Conservation (phyloP, 2,329 filamentous ascomycete species). For the Dactylellina haptotyla region DNA sequence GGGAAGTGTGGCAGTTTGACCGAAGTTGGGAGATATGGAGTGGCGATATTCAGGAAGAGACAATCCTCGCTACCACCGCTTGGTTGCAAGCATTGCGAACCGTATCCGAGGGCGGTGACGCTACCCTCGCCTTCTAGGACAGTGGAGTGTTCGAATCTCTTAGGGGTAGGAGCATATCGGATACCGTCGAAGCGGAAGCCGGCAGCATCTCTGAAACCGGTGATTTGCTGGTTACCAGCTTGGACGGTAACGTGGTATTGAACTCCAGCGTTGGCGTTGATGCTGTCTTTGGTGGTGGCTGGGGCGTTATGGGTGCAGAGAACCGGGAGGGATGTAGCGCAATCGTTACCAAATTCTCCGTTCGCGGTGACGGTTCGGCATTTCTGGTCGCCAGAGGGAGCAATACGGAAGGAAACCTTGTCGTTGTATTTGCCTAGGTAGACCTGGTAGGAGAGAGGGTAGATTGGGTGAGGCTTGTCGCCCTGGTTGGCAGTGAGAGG, state of each 20-base stretch:
- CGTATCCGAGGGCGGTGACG: conserved; percentile 61
- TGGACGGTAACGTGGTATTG: conserved; percentile 62
- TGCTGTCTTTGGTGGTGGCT: conserved; percentile 60
- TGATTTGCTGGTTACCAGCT: conserved; percentile 62
- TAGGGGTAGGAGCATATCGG: conserved; percentile 64
- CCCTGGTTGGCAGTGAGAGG: neutral
- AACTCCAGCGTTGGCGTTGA: conserved; percentile 58
- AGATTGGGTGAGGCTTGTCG: neutral
- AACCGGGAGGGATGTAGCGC: conserved; percentile 58
- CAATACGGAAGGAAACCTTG: conserved; percentile 20
- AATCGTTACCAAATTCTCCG: conserved; percentile 57
- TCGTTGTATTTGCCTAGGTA: conserved; percentile 26
- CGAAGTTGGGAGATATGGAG: conserved; percentile 30
- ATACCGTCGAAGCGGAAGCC: conserved; percentile 67
- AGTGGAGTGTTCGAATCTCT: conserved; percentile 64
- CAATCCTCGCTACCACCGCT: conserved; percentile 64
- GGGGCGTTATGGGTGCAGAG: conserved; percentile 65
- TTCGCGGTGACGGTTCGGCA: conserved; percentile 58
- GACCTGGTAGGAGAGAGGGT: conserved; percentile 30
- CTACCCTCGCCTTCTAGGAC: conserved; percentile 61
- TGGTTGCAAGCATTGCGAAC: conserved; percentile 62
- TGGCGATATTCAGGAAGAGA: conserved; percentile 64
- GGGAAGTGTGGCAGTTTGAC: conserved; percentile 10
- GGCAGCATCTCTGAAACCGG: conserved; percentile 63
- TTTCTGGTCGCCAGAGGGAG: neutral